phyloP scores from a whole-genome alignment of 2,329 filamentous ascomycete species.

The Aspergillus sp. region DNA sequence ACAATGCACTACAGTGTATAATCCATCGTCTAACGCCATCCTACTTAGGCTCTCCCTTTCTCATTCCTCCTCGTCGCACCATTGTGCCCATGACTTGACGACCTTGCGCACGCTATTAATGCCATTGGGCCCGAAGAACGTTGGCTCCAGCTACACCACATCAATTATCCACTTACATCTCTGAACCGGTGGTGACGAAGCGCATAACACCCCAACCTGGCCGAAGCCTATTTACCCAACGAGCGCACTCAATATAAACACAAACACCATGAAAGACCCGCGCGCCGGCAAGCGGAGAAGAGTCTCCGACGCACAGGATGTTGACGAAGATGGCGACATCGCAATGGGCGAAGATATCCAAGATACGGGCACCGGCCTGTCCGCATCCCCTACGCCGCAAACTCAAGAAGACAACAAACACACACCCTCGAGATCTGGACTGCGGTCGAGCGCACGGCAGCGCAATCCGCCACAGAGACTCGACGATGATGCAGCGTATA shows the following conservation, averaged over 20 bases:
- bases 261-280: slow-evolving; percentile 30
- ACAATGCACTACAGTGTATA: no score
- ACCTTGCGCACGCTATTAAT: no score
- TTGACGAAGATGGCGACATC: slow-evolving; percentile 31
- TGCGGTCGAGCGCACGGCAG: slow-evolving; percentile 33
- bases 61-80: no score
- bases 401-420: slow-evolving; percentile 18
- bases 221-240: neutral
- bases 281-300: slow-evolving; percentile 36
- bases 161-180: no score
- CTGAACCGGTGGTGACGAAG: no score
- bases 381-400: slow-evolving; percentile 14
- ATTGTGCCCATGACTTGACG: no score
- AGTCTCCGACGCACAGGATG: slow-evolving; percentile 24
- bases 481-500: slow-evolving; percentile 24
- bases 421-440: slow-evolving; percentile 23
- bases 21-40: no score
- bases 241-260: neutral
- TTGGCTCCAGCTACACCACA: no score
- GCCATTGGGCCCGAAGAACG: no score
- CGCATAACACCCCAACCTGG: neutral
- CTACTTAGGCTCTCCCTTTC: no score
- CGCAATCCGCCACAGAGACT: slow-evolving; percentile 33
- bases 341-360: slow-evolving; percentile 23
- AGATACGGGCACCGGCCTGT: slow-evolving; percentile 10